Conservation (phyloP, 257 asterid species). For the Scutellaria minor region DNA sequence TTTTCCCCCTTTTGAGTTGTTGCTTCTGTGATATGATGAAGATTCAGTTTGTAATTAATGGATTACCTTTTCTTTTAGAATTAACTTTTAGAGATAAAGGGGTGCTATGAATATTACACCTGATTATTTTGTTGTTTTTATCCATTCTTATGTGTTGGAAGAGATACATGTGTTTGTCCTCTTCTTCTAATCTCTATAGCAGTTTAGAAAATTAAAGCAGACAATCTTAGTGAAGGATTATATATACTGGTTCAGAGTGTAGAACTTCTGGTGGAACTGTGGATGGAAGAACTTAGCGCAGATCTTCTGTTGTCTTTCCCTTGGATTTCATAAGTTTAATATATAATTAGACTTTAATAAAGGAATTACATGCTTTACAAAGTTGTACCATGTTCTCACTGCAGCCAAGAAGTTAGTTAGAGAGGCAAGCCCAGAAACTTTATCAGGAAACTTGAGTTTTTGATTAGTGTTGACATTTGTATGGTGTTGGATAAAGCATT, state of each 20-base stretch:
- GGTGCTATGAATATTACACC: not conserved
- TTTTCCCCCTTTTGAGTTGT: not conserved
- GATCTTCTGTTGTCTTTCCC: slow-evolving; percentile 12
- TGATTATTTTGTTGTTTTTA: not conserved
- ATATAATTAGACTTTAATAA: not conserved
- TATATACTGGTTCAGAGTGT: not conserved
- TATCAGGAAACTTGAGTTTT: not conserved
- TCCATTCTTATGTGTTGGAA: not conserved
- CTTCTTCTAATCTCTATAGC: not conserved
- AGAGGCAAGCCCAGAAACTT: not conserved
- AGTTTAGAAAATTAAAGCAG: slow-evolving; percentile 1
- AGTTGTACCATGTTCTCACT: slow-evolving; percentile 2
- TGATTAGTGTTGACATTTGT: not conserved
- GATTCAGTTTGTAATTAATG: slow-evolving; percentile 13
- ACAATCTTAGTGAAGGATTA: not conserved
- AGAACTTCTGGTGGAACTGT: not conserved
- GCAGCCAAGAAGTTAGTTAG: not conserved
- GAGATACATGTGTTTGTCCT: not conserved
- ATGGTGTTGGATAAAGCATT: slow-evolving; percentile 10
- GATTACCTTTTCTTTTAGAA: not conserved
- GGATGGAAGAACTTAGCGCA: slow-evolving; percentile 16
- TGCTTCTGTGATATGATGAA: slow-evolving; percentile 21
- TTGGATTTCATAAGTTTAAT: not conserved
- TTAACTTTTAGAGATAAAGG: not conserved
- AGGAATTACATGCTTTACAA: slow-evolving; percentile 2